These are phyloP conservation scores for Zygnema cylindricum DNA, from an alignment of 139 green algal genomes.

Conservation along the genomic window DNA sequence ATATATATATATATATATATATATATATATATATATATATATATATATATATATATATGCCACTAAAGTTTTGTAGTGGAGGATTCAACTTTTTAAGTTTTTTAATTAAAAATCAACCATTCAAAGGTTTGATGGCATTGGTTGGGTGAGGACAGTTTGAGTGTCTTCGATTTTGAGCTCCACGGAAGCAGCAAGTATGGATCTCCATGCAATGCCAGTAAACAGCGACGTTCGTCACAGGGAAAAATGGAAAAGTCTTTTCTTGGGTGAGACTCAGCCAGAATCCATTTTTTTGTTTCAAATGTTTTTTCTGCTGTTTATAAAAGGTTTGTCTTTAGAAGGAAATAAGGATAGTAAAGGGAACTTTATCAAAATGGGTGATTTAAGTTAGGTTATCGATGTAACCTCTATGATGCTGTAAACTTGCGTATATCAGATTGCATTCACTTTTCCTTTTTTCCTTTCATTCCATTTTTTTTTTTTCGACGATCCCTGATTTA, in stretches of 20 bases:
- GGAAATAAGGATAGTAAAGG: not conserved
- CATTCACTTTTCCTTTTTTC: not conserved
- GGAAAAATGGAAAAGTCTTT: constrained; percentile 96
- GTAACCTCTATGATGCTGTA: too few relatives aligned
- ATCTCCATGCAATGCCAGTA: constrained; percentile 63
- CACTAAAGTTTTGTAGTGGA: not conserved
- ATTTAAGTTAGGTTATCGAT: too few relatives aligned
- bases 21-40: not conserved
- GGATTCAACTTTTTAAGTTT: not conserved
- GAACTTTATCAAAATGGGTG: not conserved
- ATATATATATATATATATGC: not conserved
- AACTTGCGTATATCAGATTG: not conserved
- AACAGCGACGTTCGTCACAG: constrained; percentile 71
- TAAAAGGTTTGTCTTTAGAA: constrained; percentile 20
- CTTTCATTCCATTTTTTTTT: constrained; percentile 17
- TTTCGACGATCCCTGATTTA: too few relatives aligned
- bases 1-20: not conserved
- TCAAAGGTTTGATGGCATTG: not conserved
- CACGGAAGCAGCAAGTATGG: constrained; percentile 88
- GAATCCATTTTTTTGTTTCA: not conserved
- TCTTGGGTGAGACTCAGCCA: constrained; percentile 74
- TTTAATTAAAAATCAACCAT: too few relatives aligned
- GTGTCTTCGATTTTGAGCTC: constrained; percentile 78
- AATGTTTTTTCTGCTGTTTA: constrained; percentile 20
- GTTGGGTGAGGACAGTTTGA: constrained; percentile 60